Evolutionary conservation across 2,329 filamentous ascomycete species (phyloP).

Genomic region (Pseudopithomyces chartarum): DNA sequence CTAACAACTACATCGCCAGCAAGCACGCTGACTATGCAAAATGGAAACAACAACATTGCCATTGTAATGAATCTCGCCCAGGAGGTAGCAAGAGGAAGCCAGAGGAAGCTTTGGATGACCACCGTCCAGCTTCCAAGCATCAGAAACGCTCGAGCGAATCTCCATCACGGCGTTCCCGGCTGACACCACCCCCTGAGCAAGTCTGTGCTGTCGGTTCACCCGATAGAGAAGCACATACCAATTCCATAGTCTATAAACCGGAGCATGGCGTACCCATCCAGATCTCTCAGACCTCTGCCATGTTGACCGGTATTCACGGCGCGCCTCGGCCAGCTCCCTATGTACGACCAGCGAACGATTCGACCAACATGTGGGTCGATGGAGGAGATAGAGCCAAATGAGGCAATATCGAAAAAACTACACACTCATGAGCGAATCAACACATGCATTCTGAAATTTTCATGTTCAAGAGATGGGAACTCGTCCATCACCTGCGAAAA

Average conservation of each 20-base stretch:
- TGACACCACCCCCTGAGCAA: constrained; percentile 1
- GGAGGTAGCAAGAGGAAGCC: constrained; percentile 1
- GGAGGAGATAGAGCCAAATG: not conserved
- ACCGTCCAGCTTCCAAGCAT: not conserved
- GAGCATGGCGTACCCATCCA: not conserved
- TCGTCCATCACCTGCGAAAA: not conserved
- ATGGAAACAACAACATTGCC: not conserved
- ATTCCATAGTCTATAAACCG: not conserved
- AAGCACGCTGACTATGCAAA: not conserved
- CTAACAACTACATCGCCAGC: not conserved
- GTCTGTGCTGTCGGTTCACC: not conserved
- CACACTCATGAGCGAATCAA: not conserved
- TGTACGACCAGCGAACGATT: not conserved
- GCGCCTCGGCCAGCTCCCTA: not conserved
- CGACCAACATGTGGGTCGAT: not conserved
- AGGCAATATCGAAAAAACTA: not conserved
- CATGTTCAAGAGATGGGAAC: no score
- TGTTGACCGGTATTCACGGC: not conserved
- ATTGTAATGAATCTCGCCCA: not conserved
- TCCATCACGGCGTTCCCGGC: not conserved
- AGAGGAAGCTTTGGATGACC: not conserved
- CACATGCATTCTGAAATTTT: no score
- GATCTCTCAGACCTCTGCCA: not conserved
- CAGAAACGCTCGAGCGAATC: not conserved
- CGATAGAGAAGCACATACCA: not conserved